These are phyloP conservation scores for Cymbopogon flexuosus DNA, from an alignment of 202 grass and related monocot species.

Conservation along the genomic window DNA sequence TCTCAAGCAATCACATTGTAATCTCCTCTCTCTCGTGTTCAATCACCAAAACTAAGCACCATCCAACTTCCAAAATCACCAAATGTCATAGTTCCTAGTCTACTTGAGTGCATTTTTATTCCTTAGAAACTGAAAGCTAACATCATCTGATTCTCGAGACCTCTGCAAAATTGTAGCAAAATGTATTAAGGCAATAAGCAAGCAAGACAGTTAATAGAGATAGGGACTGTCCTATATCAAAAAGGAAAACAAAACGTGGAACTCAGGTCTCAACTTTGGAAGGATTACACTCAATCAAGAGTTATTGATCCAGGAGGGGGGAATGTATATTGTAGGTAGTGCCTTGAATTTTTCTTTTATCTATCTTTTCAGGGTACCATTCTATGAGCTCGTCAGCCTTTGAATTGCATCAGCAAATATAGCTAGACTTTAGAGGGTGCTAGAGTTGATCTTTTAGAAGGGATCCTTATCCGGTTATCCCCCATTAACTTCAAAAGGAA, in stretches of 20 bases:
- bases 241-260: neutral
- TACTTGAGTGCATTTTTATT: too few species aligned
- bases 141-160: neutral
- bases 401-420: neutral
- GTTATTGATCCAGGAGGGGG: neutral
- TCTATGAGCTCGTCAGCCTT: neutral
- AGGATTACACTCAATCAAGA: neutral
- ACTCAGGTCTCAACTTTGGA: neutral
- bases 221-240: neutral
- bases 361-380: neutral
- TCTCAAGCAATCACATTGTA: neutral
- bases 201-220: neutral
- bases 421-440: neutral
- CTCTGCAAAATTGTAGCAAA: constrained; percentile 5
- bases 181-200: neutral
- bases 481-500: neutral
- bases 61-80: neutral
- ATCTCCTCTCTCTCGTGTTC: neutral
- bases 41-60: constrained; percentile 11
- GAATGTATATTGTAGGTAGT: too few species aligned
- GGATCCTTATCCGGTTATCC: neutral
- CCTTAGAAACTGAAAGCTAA: too few species aligned
- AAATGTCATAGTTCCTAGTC: neutral
- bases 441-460: neutral
- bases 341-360: neutral